These are phyloP conservation scores for Penicillium sp. DNA, from an alignment of 2,329 filamentous ascomycete genomes.

Conservation along the genomic window DNA sequence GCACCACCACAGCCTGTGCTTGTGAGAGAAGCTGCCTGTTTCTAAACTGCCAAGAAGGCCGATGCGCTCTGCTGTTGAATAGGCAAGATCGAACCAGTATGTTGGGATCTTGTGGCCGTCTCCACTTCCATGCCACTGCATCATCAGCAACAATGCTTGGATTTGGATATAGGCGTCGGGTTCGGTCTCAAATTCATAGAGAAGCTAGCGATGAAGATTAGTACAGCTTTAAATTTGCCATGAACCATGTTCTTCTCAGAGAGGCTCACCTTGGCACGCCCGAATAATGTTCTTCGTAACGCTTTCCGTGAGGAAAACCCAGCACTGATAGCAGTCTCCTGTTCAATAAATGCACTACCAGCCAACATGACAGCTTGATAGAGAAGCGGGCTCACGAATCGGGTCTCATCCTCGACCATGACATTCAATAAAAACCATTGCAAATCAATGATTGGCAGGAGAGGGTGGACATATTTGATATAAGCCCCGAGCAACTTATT, in stretches of 20 bases:
- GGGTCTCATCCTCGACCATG: constrained; percentile 8
- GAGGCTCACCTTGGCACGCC: constrained; percentile 9
- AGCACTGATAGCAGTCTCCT: constrained; percentile 2
- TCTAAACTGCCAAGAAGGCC: constrained; percentile 5
- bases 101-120: constrained; percentile 10
- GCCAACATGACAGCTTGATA: constrained; percentile 16
- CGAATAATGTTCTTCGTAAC: constrained; percentile 7
- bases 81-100: constrained; percentile 17
- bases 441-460: constrained; percentile 11
- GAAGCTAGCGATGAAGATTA: not conserved
- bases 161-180: constrained; percentile 13
- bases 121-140: constrained; percentile 13
- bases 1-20: constrained; percentile 14
- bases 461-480: constrained; percentile 16
- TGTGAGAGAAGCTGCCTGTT: constrained; percentile 9
- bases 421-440: constrained; percentile 6
- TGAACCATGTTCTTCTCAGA: not conserved
- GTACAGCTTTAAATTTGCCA: not conserved
- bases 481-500: constrained; percentile 8
- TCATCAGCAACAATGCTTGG: constrained; percentile 15
- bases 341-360: constrained; percentile 13
- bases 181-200: constrained; percentile 16
- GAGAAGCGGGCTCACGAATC: constrained; percentile 10
- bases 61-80: constrained; percentile 14
- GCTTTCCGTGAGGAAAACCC: constrained; percentile 8